phyloP scores from a whole-genome alignment of 192 early-diverging fungal species.

The Neocallimastix lanati region DNA sequence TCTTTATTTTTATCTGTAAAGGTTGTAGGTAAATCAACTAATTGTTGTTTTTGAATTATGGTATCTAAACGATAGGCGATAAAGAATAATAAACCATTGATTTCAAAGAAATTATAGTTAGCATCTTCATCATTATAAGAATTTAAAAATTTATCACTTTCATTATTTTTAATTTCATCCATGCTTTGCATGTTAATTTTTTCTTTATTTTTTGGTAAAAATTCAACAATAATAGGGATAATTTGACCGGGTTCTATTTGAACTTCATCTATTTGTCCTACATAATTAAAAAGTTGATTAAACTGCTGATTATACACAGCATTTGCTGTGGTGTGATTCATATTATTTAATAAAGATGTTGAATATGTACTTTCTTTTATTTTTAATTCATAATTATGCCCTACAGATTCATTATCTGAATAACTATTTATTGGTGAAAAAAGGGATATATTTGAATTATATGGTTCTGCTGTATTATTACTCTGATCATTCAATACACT shows the following conservation, averaged over 20 bases:
- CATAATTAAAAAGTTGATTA: conserved; percentile 86
- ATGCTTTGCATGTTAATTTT: neutral
- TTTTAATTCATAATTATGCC: conserved; percentile 28
- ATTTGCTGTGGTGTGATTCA: no score
- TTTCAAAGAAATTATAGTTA: conserved; percentile 47
- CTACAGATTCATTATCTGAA: conserved; percentile 1
- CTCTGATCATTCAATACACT: no score
- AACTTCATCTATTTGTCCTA: conserved; percentile 69
- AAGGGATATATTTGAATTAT: neutral
- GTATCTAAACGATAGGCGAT: conserved; percentile 15
- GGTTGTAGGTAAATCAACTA: neutral
- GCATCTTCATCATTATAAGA: no score
- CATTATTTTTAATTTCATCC: neutral
- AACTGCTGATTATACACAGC: no score
- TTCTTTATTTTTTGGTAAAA: no score
- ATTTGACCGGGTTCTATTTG: conserved; percentile 46
- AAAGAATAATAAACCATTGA: no score
- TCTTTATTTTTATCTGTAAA: neutral
- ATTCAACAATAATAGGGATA: conserved; percentile 53
- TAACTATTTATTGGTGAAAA: conserved; percentile 4
- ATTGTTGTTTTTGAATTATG: neutral
- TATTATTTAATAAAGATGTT: neutral
- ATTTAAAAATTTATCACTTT: conserved; percentile 1
- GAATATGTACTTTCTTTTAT: no score
- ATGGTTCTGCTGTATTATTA: neutral